Evolutionary conservation across 495 filamentous ascomycete species (phyloP), one percentile per base, ranked within the genome.

Genomic region (Aspergillus avenaceus): DNA sequence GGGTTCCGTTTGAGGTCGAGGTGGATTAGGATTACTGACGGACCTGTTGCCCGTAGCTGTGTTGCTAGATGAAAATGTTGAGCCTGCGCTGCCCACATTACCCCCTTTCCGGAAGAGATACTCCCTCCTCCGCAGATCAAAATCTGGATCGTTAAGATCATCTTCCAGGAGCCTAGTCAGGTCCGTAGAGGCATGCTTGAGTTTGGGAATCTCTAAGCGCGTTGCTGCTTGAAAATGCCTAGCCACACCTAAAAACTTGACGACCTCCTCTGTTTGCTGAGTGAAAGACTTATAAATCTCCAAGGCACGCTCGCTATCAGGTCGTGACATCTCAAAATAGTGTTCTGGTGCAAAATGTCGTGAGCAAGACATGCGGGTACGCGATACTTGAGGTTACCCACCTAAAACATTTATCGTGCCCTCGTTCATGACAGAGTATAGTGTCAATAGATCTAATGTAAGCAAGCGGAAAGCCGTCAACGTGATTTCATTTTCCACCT

Each of bases 311-410:
- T 95, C 87, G 42, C 95, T 95, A 69, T 99, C 95, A 28, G 85
- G 81, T 47, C 85, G 86, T 45, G 95, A 96, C 89, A 99, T 92
- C 70, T 99, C 93, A 56, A 99, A 97, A 64, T 95, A 99, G 63
- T 95, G 91, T 55, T 95, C 91, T 96, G 47, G 21, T 37, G 46
- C 36, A 37, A 40, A n/a, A 40, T 13, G 22, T 9, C 8, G n/a
- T 38, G n/a, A 19, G 25, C 22, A 25, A 21, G 6, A 23, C 23
- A n/a, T n/a, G n/a, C n/a, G n/a, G n/a, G n/a, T n/a, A n/a, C 29
- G 29, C 23, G 8, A 29, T 28, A 23, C 5, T 7, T 11, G n/a
- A 5, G 16, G 18, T 38, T 8, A 49, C 79, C 56, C 78, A 93
- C 93, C 90, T 45, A 99, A 78, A 50, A 99, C 88, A 67, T 95